Evolutionary conservation across 768 basidiomycete genomes (phyloP), one percentile per base, ranked within the genome.

Genomic region (Rhodotorula sphaerocarpa): DNA sequence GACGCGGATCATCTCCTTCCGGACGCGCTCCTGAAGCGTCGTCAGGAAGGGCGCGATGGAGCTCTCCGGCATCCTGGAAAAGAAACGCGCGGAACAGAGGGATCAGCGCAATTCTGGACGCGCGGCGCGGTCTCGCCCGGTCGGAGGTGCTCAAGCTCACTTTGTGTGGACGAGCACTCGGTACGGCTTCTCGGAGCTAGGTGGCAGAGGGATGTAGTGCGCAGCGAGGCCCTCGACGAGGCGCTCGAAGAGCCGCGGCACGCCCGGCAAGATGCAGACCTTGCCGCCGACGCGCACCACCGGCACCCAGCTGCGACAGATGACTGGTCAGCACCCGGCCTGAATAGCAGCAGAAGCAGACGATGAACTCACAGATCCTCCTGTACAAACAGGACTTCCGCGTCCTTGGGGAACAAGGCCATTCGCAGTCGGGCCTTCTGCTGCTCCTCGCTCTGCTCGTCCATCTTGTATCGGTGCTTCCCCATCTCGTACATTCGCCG

Each of bases 251-350:
- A 70, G 65, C 5, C 79, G 76, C 1, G 92, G 92, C 48, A 95
- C 88, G 34, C 92, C 92, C 0, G 92, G 92, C 76, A 96, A 85
- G 31, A 96, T 79, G 75, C 89, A 93, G 21, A 95, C 79, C 76
- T 88, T 92, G 28, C 87, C 86, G 70, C 82, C 82, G 4, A 95
- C 78, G 23, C 90, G 81, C 1, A 93, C 84, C 18, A 95, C 88
- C 30, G 91, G 91, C n/a, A 70, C 67, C 87, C 88, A 52, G 15
- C 58, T 61, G 39, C 31, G 18, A 11, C 11, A 23, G 12, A 33
- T 33, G 5, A 25, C n/a, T n/a, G n/a, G 41, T 50, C 12, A 23
- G 27, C 25, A 25, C 15, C 34, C 7, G n/a, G 12, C 20, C n/a
- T 2, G 28, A 47, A 23, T 20, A 20, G 7, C 39, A 31, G 20